Percentiles rank a stretch among this genome's conserved stretches.
Conservation (phyloP, 805 yeast species). For the Barnettozyma siamensis region DNA sequence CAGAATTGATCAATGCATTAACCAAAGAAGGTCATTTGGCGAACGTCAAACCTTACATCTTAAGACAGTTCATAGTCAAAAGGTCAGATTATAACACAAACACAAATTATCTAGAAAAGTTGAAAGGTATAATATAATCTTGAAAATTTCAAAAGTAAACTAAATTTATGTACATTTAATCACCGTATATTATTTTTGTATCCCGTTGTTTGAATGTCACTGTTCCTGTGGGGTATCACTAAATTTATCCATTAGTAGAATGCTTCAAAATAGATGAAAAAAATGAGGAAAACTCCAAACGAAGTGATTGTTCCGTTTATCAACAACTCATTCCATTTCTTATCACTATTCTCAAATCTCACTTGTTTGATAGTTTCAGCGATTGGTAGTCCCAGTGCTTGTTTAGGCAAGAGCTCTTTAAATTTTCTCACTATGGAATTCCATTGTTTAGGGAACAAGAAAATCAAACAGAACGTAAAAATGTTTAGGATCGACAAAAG, state of each 20-base stretch:
- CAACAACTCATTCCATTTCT: conserved; percentile 12
- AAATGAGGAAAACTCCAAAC: conserved; percentile 14
- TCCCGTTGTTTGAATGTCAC: no score
- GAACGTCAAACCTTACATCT: conserved; percentile 51
- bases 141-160: no score
- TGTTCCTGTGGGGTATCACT: no score
- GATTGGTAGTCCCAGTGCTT: conserved; percentile 16
- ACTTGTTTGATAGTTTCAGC: conserved; percentile 12
- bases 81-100: conserved; percentile 64
- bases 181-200: no score
- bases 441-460: conserved; percentile 26
- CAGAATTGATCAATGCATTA: conserved; percentile 69
- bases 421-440: conserved; percentile 12
- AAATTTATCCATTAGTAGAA: conserved; percentile 7
- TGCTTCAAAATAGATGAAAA: conserved; percentile 19
- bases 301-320: conserved; percentile 8
- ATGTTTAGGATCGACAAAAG: conserved; percentile 20
- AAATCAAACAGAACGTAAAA: conserved; percentile 19
- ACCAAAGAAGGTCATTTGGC: conserved; percentile 78
- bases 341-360: conserved; percentile 1
- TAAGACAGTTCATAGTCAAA: conserved; percentile 61
- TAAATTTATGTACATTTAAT: no score
- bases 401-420: background rate
- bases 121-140: conserved; percentile 20
- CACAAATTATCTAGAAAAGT: conserved; percentile 19